Percentiles rank a stretch among this genome's conserved stretches.
Conservation (phyloP, 2,329 filamentous ascomycete species). For the Epichloe sp. region DNA sequence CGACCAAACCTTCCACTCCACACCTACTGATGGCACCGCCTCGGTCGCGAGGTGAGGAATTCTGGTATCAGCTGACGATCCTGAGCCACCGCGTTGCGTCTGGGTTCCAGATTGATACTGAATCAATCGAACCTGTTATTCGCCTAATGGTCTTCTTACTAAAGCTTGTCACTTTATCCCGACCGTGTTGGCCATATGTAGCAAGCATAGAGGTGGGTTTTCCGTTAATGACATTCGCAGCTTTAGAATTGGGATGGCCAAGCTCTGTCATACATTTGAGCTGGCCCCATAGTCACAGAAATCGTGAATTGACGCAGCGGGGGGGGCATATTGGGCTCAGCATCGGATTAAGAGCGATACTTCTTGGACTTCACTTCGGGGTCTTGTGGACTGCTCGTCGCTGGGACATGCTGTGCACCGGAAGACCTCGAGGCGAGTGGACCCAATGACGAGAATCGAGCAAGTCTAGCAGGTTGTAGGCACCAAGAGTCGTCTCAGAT, state of each 20-base stretch:
- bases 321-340: conserved; percentile 6
- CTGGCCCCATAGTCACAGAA: background rate
- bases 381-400: conserved; percentile 21
- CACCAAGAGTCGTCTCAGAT: background rate
- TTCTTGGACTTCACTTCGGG: conserved; percentile 21
- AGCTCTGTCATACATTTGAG: conserved; percentile 3
- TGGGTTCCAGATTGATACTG: conserved; percentile 16
- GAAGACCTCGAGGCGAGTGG: conserved; percentile 16
- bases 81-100: conserved; percentile 18
- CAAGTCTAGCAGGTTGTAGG: background rate
- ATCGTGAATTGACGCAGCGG: background rate
- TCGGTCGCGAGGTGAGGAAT: conserved; percentile 19
- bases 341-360: conserved; percentile 17
- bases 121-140: conserved; percentile 19
- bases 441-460: conserved; percentile 13
- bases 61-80: conserved; percentile 22
- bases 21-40: conserved; percentile 37
- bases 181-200: conserved; percentile 60
- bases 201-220: conserved; percentile 51
- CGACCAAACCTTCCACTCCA: conserved; percentile 1
- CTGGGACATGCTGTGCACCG: conserved; percentile 22
- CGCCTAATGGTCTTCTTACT: conserved; percentile 51
- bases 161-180: conserved; percentile 53
- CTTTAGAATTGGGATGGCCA: conserved; percentile 45
- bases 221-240: conserved; percentile 55